Evolutionary conservation across 768 basidiomycete species (phyloP), one percentile per base, ranked within the genome.

Genomic region (Rhizopogon salebrosus): DNA sequence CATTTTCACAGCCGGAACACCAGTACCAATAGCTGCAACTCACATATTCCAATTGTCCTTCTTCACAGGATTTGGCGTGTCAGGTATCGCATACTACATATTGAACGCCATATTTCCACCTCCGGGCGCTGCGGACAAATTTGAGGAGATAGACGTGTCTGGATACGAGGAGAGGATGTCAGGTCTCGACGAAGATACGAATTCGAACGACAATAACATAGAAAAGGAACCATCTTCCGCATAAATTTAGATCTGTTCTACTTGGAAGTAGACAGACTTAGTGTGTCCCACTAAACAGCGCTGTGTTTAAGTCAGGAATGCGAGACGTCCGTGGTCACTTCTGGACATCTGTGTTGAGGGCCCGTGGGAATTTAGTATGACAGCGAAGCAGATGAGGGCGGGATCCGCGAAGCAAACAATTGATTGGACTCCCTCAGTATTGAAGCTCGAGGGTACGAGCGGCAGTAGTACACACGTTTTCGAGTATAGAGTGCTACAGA

Each of bases 11-110:
- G 78, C 80, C 20, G 84, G 84, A 4, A 71, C 72, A 42, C 65
- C 63, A 0, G 85, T 89, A 6, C 80, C 85, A 6, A 59, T 83
- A 26, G 80, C 79, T 4, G 87, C 87, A 3, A 84, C 80, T n/a
- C 77, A 79, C 46, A 80, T 86, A 58, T 87, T 84, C 65, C 69
- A 82, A 53, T 76, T 89, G 74, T 83, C 84, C 6, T 90, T 89
- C 76, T 87, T 89, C 72, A 84, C 85, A 24, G 87, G 89, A 23
- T 85, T 89, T 58, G 80, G 80, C 23, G 77, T 83, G 42, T 84
- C 87, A 2, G 72, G 77, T 20, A 49, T 84, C 53, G 59, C 83
- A 27, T 91, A 90, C 66, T 76, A 69, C 59, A 9, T 69, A n/a
- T 74, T 83, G 41, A 84, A 81, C 70, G 56, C 67, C 48, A 29